Percentiles rank a stretch among this genome's conserved stretches.
Conservation (phyloP, 768 basidiomycete genomes). For the Kwoniella europaea region DNA sequence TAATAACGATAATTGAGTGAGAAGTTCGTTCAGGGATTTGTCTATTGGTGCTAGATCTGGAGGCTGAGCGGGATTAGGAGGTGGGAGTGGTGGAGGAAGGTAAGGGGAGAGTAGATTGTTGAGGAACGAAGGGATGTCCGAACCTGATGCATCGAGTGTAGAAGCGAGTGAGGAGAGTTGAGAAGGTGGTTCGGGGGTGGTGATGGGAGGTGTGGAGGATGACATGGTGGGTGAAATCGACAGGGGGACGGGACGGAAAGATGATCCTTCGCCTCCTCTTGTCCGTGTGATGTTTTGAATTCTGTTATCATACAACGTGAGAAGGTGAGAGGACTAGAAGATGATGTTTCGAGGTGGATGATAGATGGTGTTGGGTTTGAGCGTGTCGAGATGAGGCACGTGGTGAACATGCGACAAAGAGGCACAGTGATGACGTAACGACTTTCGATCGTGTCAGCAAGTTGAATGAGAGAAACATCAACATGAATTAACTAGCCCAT, state of each 20-base stretch:
- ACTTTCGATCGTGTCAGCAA: too few relatives aligned
- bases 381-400: too few relatives aligned
- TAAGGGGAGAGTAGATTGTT: constrained; percentile 45
- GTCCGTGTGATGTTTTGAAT: too few relatives aligned
- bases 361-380: too few relatives aligned
- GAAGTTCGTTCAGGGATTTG: constrained; percentile 72
- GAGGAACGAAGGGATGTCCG: constrained; percentile 45
- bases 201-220: neutral
- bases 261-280: too few relatives aligned
- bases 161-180: constrained; percentile 33
- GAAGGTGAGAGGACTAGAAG: too few relatives aligned
- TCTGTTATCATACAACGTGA: too few relatives aligned
- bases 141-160: constrained; percentile 36
- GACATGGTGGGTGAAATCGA: constrained; percentile 8
- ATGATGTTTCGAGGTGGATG: too few relatives aligned
- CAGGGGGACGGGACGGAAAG: neutral
- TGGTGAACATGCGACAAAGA: too few relatives aligned
- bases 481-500: neutral
- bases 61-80: constrained; percentile 17
- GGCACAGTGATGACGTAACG: too few relatives aligned
- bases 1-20: constrained; percentile 81
- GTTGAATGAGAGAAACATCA: neutral
- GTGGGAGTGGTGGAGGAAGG: constrained; percentile 16
- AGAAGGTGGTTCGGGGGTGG: constrained; percentile 13
- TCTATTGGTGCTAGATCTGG: constrained; percentile 69